phyloP scores from a whole-genome alignment of 139 green algal species.

The Chlorella sp. region DNA sequence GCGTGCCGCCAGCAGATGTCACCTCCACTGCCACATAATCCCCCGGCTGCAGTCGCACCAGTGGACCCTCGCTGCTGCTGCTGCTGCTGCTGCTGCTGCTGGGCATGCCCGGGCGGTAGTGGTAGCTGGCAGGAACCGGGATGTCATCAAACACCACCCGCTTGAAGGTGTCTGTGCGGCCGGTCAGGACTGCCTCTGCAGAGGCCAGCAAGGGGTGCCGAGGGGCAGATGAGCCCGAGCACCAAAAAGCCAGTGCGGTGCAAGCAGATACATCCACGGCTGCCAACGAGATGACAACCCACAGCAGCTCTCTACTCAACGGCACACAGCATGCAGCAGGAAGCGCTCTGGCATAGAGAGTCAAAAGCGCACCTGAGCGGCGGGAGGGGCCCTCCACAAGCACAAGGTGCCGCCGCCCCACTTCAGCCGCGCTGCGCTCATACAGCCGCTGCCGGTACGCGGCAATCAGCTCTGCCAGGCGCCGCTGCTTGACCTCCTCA shows the following conservation, averaged over 20 bases:
- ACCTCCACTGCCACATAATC: slow-evolving; percentile 73
- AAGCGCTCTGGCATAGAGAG: no score
- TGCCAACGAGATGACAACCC: no score
- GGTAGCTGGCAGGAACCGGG: slow-evolving; percentile 38
- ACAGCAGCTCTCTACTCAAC: no score
- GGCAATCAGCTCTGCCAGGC: slow-evolving; percentile 75
- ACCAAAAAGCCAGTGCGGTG: no score
- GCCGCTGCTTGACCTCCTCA: slow-evolving; percentile 66
- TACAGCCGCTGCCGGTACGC: slow-evolving; percentile 61
- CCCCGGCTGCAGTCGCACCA: slow-evolving; percentile 51
- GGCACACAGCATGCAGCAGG: no score
- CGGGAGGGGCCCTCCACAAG: slow-evolving; percentile 76
- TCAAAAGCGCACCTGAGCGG: slow-evolving; percentile 6
- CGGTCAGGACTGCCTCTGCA: slow-evolving; percentile 53
- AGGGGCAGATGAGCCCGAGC: no score
- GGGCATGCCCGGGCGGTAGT: neutral
- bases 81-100: neutral
- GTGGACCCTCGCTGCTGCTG: neutral
- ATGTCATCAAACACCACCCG: slow-evolving; percentile 63
- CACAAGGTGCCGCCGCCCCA: slow-evolving; percentile 64
- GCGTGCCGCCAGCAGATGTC: slow-evolving; percentile 39
- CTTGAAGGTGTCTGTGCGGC: slow-evolving; percentile 78
- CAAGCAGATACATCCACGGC: no score
- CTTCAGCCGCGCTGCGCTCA: slow-evolving; percentile 42
- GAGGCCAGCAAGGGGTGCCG: neutral